Evolutionary conservation across 2,329 filamentous ascomycete species (phyloP), one percentile per base, ranked within the genome.

Genomic region (Aureobasidium sp.): DNA sequence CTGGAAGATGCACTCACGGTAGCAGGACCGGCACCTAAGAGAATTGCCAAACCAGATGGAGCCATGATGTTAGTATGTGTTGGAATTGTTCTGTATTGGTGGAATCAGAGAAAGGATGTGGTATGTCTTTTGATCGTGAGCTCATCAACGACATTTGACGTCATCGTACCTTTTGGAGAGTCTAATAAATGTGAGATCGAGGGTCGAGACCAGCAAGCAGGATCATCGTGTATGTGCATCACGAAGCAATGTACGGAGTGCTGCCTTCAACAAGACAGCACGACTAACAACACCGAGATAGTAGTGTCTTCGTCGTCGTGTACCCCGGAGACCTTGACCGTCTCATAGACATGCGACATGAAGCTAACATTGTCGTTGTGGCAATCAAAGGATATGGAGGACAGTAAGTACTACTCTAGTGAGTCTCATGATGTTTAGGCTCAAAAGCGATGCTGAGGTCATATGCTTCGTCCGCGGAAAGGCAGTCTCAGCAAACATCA

Each of bases 1-100:
- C 15, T 29, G 36, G 23, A 44, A 61, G 48, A 37, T n/a, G 36
- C n/a, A 67, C 63, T 62, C 68, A 70, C 73, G 2, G 74, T 74
- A 32, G 72, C 74, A 46, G 79, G 79, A 51, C 80, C 79, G 37
- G 79, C 80, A 37, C 80, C 80, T 39, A 82, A 76, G 46, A 82
- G 71, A 58, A 82, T 81, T 51, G 79, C 80, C 20, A 82, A 73
- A 61, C 79, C 80, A 62, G 55, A 48, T 32, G 55, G 55, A 36
- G 55, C 55, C 55, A 59, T 59, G 48, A 13, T 47, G 29, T 37
- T n/a, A 9, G 32, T 59, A 47, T 34, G 39, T 27, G 8, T 17
- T 5, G 8, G 36, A 23, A 17, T 39, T 37, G 34, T 15, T 34
- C 3, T 26, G 17, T 41, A 15, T 44, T 23, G n/a, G 13, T 23